A percentile compares a stretch with the other conserved stretches of the same genome.
These are phyloP conservation scores for Dactylorhiza incarnata DNA, from an alignment of 106 monocot species.

Conservation along the genomic window DNA sequence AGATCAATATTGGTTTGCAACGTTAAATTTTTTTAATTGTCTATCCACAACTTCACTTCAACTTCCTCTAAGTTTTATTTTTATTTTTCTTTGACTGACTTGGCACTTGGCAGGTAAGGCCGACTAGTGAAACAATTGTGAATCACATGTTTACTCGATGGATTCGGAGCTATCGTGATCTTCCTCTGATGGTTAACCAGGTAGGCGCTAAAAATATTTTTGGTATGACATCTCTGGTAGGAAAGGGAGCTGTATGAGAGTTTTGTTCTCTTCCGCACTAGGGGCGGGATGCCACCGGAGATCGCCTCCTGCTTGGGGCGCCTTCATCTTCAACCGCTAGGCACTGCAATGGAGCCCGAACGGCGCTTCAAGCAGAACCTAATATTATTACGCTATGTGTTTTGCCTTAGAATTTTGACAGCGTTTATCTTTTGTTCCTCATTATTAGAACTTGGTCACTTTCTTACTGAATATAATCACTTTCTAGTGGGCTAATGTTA, in stretches of 20 bases:
- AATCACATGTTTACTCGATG: conserved; percentile 99
- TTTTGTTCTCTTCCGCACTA: too few relatives aligned
- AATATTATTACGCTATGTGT: neutral
- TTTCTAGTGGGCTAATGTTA: conserved; percentile 93
- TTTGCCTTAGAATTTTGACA: neutral
- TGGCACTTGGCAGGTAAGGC: conserved; percentile 72
- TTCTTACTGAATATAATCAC: neutral
- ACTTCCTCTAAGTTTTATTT: neutral
- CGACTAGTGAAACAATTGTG: conserved; percentile 98
- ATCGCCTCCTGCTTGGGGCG: too few relatives aligned
- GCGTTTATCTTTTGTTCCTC: neutral
- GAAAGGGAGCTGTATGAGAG: too few relatives aligned
- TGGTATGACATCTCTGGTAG: neutral
- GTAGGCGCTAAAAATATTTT: conserved; percentile 15
- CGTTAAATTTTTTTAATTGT: neutral
- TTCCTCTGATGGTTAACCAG: conserved; percentile 98
- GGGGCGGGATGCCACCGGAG: too few relatives aligned
- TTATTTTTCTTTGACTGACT: conserved; percentile 15
- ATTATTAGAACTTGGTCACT: neutral
- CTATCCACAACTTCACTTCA: neutral
- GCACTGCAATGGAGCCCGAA: too few relatives aligned
- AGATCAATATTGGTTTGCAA: neutral
- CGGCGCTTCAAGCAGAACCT: too few relatives aligned
- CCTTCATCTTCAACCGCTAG: too few relatives aligned
- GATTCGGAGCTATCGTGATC: conserved; percentile 98